Evolutionary conservation across 257 asterid species (phyloP).

Genomic region (Misopates orontium): DNA sequence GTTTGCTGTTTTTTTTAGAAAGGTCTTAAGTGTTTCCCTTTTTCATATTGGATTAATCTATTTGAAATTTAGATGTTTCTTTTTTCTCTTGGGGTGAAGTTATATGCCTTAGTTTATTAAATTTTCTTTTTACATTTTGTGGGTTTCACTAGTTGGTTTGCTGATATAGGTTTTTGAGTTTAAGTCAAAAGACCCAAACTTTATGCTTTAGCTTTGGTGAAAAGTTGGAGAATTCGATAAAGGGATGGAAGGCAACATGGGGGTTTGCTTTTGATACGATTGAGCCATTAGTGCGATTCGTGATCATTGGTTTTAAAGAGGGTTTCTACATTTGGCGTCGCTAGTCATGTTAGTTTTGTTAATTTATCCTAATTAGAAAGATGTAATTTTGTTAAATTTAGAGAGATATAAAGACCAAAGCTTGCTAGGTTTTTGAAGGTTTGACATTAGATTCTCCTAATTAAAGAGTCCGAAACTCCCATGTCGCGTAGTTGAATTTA

Average conservation of each 20-base stretch:
- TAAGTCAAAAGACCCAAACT: slow-evolving; percentile 24
- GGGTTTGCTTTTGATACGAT: slow-evolving; percentile 38
- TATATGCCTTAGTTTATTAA: neutral
- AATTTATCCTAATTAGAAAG: slow-evolving; percentile 25
- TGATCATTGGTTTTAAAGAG: slow-evolving; percentile 32
- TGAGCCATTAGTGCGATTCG: slow-evolving; percentile 35
- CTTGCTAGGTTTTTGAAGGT: slow-evolving; percentile 32
- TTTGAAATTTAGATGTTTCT: slow-evolving; percentile 10
- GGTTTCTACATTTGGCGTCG: slow-evolving; percentile 32
- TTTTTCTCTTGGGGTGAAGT: slow-evolving; percentile 21
- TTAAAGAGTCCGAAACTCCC: slow-evolving; percentile 30
- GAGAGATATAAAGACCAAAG: slow-evolving; percentile 24
- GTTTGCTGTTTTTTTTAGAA: neutral
- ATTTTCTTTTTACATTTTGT: slow-evolving; percentile 13
- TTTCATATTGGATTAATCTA: neutral
- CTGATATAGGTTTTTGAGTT: slow-evolving; percentile 23
- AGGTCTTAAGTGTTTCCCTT: neutral
- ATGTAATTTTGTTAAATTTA: slow-evolving; percentile 20
- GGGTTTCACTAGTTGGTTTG: slow-evolving; percentile 20
- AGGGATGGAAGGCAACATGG: slow-evolving; percentile 27
- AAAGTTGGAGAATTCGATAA: slow-evolving; percentile 26
- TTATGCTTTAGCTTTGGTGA: slow-evolving; percentile 27
- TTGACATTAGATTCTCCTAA: slow-evolving; percentile 22
- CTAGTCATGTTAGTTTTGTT: slow-evolving; percentile 25
- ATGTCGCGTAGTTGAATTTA: too few relatives aligned